phyloP scores from a whole-genome alignment of 306 rosid genomes.

The Dryas drummondii region DNA sequence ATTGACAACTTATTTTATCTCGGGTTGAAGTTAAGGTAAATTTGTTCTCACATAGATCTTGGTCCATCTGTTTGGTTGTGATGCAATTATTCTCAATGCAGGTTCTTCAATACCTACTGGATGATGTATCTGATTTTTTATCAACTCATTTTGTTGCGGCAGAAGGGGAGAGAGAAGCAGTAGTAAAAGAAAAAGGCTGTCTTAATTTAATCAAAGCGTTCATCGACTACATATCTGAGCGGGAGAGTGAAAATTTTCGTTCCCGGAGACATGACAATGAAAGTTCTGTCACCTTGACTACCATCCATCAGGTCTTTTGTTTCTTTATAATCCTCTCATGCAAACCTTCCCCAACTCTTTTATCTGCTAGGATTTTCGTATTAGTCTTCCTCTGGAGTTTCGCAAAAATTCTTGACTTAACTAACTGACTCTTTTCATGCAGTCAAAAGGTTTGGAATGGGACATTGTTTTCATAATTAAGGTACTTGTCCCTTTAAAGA shows the following conservation, averaged over 20 bases:
- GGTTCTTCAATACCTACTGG: slow-evolving; percentile 87
- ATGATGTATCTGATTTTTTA: slow-evolving; percentile 80
- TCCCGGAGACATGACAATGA: slow-evolving; percentile 66
- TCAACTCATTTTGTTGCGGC: slow-evolving; percentile 48
- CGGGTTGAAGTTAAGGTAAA: slow-evolving; percentile 8
- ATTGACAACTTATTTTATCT: neutral
- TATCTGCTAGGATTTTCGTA: neutral
- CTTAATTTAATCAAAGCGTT: slow-evolving; percentile 52
- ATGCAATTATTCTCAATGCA: slow-evolving; percentile 35
- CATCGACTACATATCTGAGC: slow-evolving; percentile 65
- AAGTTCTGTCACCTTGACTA: slow-evolving; percentile 80
- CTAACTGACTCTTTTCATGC: slow-evolving; percentile 26
- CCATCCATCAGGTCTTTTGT: slow-evolving; percentile 83
- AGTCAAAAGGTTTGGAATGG: slow-evolving; percentile 99
- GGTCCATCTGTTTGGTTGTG: slow-evolving; percentile 16
- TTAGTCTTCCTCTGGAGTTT: neutral
- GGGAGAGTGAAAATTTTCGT: slow-evolving; percentile 74
- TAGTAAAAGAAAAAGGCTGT: slow-evolving; percentile 60
- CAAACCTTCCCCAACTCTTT: neutral
- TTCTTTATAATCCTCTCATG: neutral
- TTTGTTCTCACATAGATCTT: slow-evolving; percentile 9
- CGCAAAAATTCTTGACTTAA: slow-evolving; percentile 4
- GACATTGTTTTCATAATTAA: slow-evolving; percentile 89
- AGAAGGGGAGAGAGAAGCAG: slow-evolving; percentile 42
- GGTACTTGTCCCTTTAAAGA: slow-evolving; percentile 42